Evolutionary conservation across 805 yeast species (phyloP).

Genomic region (Wickerhamiella musiphila): DNA sequence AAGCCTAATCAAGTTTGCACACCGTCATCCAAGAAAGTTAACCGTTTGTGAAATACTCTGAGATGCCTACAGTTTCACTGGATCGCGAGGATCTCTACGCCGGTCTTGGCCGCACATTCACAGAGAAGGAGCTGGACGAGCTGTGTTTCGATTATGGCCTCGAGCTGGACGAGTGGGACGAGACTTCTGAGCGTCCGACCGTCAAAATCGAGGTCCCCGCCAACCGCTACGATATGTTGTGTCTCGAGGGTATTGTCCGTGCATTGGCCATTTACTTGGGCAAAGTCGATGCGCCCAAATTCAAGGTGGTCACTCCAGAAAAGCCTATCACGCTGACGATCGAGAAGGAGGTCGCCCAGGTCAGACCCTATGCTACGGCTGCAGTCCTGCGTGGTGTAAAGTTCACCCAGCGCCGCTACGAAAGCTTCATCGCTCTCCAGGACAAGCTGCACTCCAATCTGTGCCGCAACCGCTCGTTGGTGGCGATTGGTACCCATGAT

Average conservation of each 20-base stretch:
- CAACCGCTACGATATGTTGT: slow-evolving; percentile 92
- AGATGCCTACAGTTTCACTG: slow-evolving; percentile 95
- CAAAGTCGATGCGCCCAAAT: slow-evolving; percentile 43
- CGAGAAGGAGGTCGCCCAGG: slow-evolving; percentile 49
- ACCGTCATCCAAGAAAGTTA: too few species aligned
- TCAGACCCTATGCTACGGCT: slow-evolving; percentile 88
- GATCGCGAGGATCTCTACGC: slow-evolving; percentile 85
- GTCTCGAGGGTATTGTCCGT: slow-evolving; percentile 95
- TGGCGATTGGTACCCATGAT: slow-evolving; percentile 98
- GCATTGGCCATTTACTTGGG: slow-evolving; percentile 86
- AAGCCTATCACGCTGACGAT: slow-evolving; percentile 53
- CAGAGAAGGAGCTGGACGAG: slow-evolving; percentile 90
- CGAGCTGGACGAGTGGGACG: slow-evolving; percentile 86
- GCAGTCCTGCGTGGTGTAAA: slow-evolving; percentile 77
- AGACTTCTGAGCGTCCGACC: slow-evolving; percentile 88
- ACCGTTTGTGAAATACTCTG: too few species aligned
- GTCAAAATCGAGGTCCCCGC: slow-evolving; percentile 95
- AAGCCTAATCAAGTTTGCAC: too few species aligned
- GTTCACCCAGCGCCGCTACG: slow-evolving; percentile 73
- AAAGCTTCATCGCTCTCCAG: slow-evolving; percentile 87
- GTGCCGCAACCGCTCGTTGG: slow-evolving; percentile 93
- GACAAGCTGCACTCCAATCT: slow-evolving; percentile 89
- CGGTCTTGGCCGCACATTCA: slow-evolving; percentile 40
- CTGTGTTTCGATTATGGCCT: slow-evolving; percentile 95
- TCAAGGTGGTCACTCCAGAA: slow-evolving; percentile 39